Evolutionary conservation across 352 stramenopile species (phyloP), one percentile per base, ranked within the genome.

Genomic region (Elongisporangium prolatum): DNA sequence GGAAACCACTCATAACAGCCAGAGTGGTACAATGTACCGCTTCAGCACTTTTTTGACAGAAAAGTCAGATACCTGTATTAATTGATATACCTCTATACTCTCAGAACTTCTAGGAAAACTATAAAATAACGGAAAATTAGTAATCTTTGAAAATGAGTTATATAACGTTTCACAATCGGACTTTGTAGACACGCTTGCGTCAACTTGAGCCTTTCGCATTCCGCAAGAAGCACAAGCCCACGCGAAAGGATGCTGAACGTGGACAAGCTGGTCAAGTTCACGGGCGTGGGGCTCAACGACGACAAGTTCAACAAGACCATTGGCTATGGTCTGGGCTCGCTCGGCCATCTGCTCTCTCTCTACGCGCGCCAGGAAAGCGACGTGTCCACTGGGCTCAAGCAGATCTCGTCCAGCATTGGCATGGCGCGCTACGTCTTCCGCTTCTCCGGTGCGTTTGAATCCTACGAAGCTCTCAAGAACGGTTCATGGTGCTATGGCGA

Each of bases 261-360:
- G 47, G 80, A 86, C 56, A 92, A 92, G 69, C 81, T 91, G 37
- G 73, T 75, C 21, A 68, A 71, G 50, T 91, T 79, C 69, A 84
- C 67, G 59, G 71, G 79, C 68, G 67, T 57, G 57, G 88, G 77
- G 53, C 66, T 81, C 64, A 69, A 71, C 58, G 75, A 82, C 18
- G 84, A 94, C 72, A 94, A 94, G 69, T 73, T 91, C 59, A 86
- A 85, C 73, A 94, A 94, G 69, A 89, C 80, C 51, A 81, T 94
- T 60, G 77, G 80, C 54, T 94, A 91, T 60, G 79, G 80, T 22
- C 65, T 77, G 14, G 80, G 78, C 17, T 77, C 75, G 20, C 53
- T 75, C 22, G 80, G 74, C 21, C 76, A 87, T 59, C 47, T 89
- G 52, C 53, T 91, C 51, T 75, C 77, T 51, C 71, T 80, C 21